Base-by-base conservation (phyloP, 495 filamentous ascomycete species). In the Aspergillus asperescens region DNA sequence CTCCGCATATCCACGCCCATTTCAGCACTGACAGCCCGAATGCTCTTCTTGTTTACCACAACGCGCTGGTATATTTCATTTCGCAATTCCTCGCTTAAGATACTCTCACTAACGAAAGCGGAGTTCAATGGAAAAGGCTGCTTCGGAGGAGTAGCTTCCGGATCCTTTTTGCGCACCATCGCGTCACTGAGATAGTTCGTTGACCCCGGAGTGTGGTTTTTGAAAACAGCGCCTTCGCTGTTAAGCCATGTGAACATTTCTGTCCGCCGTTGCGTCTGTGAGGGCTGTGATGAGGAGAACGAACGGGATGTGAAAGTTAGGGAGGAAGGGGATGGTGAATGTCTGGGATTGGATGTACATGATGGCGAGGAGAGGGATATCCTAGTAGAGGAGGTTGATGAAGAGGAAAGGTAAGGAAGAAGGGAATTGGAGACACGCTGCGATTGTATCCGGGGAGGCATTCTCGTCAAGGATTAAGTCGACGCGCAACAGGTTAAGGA, bases 1-100 rank as follows among this genome's bases (percentile, higher is more conserved):
- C 93, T 79, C 56, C 86, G 79, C 74, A 97, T 86, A 54, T 92
- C 89, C 8, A 98, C 85, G 13, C 80, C 79, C 43, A 87, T 72
- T 52, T 85, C 76, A 1, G 83, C 87, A 73, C 88, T 93, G 27
- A 95, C 89, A 45, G 77, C 78, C 55, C 88, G 83, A 40, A 97
- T 73, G 53, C 83, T 84, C 66, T 82, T 72, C 44, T 85, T 84
- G 18, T 82, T 48, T 31, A 62, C 64, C 58, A 84, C 79, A 22
- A 96, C 81, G 39, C 76, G 76, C 10, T 71, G 34, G 67, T 87
- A 93, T 48, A 98, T 89, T 47, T 81, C 71, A 56, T 92, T 84
- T 24, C 88, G 77, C 19, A 93, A 69, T 29, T 77, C 77, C 52
- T 92, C 88, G 51, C 83, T 85, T 61, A 97, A 76, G 29, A 98